These are phyloP conservation scores for Naganishia kalamii DNA, from an alignment of 768 basidiomycete genomes.

Conservation along the genomic window DNA sequence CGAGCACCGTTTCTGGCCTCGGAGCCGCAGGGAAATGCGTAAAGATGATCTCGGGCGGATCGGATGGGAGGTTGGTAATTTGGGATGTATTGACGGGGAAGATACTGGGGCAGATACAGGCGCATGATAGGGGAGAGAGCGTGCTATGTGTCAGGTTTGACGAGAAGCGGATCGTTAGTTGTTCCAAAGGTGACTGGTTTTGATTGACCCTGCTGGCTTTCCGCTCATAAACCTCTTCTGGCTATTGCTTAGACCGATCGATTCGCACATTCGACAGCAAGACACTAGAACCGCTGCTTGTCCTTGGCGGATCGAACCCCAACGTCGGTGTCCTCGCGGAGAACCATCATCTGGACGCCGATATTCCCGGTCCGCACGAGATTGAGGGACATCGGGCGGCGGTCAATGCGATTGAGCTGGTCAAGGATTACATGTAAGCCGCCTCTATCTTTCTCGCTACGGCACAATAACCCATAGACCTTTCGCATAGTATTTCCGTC, in stretches of 20 bases:
- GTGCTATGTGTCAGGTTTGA: conserved; percentile 41
- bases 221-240: too few relatives aligned
- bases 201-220: too few relatives aligned
- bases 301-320: conserved; percentile 30
- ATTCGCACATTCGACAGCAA: conserved; percentile 39
- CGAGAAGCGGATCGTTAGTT: conserved; percentile 38
- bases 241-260: conserved; percentile 38
- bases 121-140: conserved; percentile 30
- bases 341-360: conserved; percentile 18
- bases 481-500: conserved; percentile 32
- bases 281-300: conserved; percentile 33
- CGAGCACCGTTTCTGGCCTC: neutral
- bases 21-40: conserved; percentile 5
- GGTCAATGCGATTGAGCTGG: conserved; percentile 40
- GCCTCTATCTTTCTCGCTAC: neutral
- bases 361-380: conserved; percentile 14
- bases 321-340: conserved; percentile 21
- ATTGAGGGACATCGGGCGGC: conserved; percentile 27
- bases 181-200: conserved; percentile 35
- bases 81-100: conserved; percentile 39
- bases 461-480: neutral
- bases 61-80: conserved; percentile 40
- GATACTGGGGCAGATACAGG: conserved; percentile 31
- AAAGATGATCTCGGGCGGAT: conserved; percentile 37
- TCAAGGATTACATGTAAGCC: conserved; percentile 41